These are phyloP conservation scores for Aureobasidium musti DNA, from an alignment of 2,329 filamentous ascomycete genomes.

Conservation along the genomic window DNA sequence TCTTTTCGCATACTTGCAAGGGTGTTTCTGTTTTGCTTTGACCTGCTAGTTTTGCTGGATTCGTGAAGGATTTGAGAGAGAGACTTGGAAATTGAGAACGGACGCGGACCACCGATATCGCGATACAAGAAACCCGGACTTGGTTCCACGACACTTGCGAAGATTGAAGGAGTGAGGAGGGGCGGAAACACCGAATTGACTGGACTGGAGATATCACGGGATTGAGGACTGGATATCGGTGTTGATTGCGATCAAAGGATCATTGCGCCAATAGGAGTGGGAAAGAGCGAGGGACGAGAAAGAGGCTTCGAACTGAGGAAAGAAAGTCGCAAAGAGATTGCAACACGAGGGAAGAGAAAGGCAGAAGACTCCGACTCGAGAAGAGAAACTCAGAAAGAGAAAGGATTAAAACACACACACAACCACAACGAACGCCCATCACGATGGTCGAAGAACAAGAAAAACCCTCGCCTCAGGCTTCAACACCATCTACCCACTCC, in stretches of 20 bases:
- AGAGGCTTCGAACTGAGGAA: neutral
- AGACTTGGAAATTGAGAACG: too few relatives aligned
- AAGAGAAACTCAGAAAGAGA: neutral
- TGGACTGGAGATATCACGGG: neutral
- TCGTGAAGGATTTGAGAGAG: too few relatives aligned
- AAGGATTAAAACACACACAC: too few relatives aligned
- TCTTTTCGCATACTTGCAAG: too few relatives aligned
- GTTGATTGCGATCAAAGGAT: neutral
- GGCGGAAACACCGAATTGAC: neutral
- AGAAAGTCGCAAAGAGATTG: neutral
- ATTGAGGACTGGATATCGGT: neutral
- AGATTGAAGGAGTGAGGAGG: neutral
- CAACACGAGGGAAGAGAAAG: too few relatives aligned
- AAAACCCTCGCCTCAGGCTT: neutral
- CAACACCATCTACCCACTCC: neutral
- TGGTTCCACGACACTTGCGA: too few relatives aligned
- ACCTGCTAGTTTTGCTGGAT: too few relatives aligned
- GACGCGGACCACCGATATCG: neutral
- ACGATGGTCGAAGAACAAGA: constrained; percentile 20
- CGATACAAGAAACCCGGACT: too few relatives aligned
- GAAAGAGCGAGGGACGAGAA: neutral
- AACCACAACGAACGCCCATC: neutral
- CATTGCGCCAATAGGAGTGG: neutral
- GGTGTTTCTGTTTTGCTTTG: too few relatives aligned
- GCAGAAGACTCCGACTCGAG: too few relatives aligned